Base-by-base conservation (phyloP, 106 monocot genomes). In the Acorus gramineus region DNA sequence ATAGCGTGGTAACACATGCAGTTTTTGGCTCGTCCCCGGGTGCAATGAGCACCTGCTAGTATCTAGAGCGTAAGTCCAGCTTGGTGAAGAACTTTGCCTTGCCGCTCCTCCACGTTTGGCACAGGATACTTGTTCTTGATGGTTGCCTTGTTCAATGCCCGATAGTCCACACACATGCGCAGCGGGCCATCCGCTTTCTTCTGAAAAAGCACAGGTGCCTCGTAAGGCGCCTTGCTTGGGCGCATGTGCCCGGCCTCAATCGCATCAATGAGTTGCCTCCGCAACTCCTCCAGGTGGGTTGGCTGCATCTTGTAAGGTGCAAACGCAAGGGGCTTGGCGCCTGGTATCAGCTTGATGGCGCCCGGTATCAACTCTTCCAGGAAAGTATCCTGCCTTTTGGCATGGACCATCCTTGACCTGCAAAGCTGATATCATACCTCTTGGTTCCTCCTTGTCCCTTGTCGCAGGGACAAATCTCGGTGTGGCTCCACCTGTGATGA, bases 91-190 rank as follows among this genome's bases (percentile, higher is more conserved):
- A 57, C 11, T 5, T 57, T 13, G 14, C 57, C 57, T 57, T 57
- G 5, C 57, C 5, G 12, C 11, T 57, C 28, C 28, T 57, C 2
- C 0, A 13, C 57, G 12, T 57, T 57, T 11, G 57, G n/a, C 57
- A 57, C 57, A 57, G 1, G 57, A 57, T 57, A 57, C 57, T 57
- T 57, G 14, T 57, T 57, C 57, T 57, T 57, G 57, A 57, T 57
- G 57, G 57, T 57, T 5, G 14, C 57, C 14, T 57, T 57, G 11
- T 57, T 57, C 11, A 57, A 13, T 57, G n/a, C n/a, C 0, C 57
- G 10, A 7, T 57, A 57, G 57, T 57, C 57, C 14, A 57, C 57
- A 13, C 57, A 57, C 57, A 57, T 57, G 11, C n/a, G 7, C 10
- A 57, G 12, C 5, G 11, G 0, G 11, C 10, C 57, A 2, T 57